These are phyloP conservation scores for Tranzscheliella williamsii DNA, from an alignment of 1,284 basidiomycete species.

Conservation along the genomic window DNA sequence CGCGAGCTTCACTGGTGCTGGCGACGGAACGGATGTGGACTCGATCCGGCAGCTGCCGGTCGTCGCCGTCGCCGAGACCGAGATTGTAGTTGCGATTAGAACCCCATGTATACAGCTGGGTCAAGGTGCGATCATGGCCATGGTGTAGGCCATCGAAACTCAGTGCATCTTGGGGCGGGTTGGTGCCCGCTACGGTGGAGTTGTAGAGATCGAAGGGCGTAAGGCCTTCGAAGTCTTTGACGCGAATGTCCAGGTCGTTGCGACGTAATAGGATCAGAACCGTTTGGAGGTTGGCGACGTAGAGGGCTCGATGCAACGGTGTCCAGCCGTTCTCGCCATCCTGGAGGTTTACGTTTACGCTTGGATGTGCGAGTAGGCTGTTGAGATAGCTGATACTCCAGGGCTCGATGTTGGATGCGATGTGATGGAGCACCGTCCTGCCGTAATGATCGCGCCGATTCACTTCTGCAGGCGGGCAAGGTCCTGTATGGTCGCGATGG, in stretches of 20 bases:
- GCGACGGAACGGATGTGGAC: slow-evolving; percentile 66
- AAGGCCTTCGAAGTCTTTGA: slow-evolving; percentile 88
- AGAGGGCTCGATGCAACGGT: slow-evolving; percentile 86
- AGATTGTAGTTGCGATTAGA: slow-evolving; percentile 72
- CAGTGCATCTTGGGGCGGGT: slow-evolving; percentile 32
- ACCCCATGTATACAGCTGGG: slow-evolving; percentile 86
- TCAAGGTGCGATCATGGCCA: slow-evolving; percentile 23
- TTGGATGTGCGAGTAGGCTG: slow-evolving; percentile 76
- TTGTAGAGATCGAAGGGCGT: slow-evolving; percentile 94
- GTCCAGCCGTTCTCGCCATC: slow-evolving; percentile 77
- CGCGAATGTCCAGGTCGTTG: slow-evolving; percentile 72
- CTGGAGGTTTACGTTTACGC: slow-evolving; percentile 77
- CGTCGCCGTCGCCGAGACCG: slow-evolving; percentile 78
- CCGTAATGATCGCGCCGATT: slow-evolving; percentile 76
- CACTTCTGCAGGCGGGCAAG: slow-evolving; percentile 65
- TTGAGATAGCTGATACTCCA: slow-evolving; percentile 78
- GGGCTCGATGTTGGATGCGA: slow-evolving; percentile 69
- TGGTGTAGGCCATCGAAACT: slow-evolving; percentile 7
- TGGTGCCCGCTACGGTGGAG: slow-evolving; percentile 56
- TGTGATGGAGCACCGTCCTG: slow-evolving; percentile 79
- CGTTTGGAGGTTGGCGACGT: slow-evolving; percentile 78
- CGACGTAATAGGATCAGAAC: slow-evolving; percentile 77
- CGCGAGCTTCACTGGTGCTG: neutral
- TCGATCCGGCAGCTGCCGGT: slow-evolving; percentile 79
- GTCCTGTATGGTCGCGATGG: slow-evolving; percentile 26